Conservation (phyloP, 2,329 filamentous ascomycete species). For the Aspergillus sp. region DNA sequence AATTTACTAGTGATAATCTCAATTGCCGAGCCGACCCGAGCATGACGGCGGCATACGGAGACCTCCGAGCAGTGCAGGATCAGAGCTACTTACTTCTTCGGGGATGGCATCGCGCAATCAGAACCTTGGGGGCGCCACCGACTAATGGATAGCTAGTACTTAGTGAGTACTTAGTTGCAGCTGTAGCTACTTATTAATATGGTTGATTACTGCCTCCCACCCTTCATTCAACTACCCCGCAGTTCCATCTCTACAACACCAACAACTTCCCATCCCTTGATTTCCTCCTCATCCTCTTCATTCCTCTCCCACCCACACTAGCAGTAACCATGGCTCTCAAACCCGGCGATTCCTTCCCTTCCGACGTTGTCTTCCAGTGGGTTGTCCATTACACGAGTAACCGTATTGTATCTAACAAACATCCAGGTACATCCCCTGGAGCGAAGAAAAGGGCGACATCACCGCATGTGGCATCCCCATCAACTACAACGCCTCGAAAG, state of each 20-base stretch:
- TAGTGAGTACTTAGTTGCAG: background rate
- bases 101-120: background rate
- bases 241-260: background rate
- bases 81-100: background rate
- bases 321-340: conserved; percentile 57
- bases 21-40: background rate
- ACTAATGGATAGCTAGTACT: background rate
- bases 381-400: conserved; percentile 24
- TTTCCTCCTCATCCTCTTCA: background rate
- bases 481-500: conserved; percentile 77
- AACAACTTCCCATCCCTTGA: background rate
- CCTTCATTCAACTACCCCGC: background rate
- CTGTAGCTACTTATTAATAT: background rate
- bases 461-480: conserved; percentile 76
- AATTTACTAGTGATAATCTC: background rate
- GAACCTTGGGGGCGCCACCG: background rate
- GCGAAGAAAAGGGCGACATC: conserved; percentile 67
- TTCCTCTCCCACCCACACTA: too few relatives aligned
- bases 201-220: background rate
- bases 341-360: conserved; percentile 79
- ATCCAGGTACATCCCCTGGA: conserved; percentile 73
- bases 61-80: background rate
- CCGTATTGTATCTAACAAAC: background rate
- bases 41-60: background rate
- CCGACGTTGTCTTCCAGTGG: conserved; percentile 73